Conservation (phyloP, 1,284 basidiomycete species). For the Laetiporus sulphureus region DNA sequence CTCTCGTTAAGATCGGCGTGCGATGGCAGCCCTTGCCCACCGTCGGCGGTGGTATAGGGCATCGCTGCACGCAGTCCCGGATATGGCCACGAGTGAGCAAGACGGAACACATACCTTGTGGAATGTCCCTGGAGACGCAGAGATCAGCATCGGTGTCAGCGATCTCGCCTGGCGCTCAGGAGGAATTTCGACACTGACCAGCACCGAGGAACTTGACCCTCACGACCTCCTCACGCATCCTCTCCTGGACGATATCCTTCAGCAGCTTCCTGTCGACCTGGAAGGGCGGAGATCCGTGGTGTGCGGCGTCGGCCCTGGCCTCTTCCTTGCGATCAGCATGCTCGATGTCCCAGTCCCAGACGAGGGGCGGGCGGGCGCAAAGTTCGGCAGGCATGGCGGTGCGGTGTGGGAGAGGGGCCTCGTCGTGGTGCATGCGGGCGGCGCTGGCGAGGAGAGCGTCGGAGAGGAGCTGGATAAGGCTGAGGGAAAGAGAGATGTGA, state of each 20-base stretch:
- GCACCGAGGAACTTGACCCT: slow-evolving; percentile 68
- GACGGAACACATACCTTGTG: slow-evolving; percentile 50
- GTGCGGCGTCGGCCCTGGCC: slow-evolving; percentile 47
- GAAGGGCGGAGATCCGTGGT: slow-evolving; percentile 57
- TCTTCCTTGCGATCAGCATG: slow-evolving; percentile 58
- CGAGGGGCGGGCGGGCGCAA: slow-evolving; percentile 23
- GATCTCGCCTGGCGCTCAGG: slow-evolving; percentile 2
- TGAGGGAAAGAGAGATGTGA: background rate
- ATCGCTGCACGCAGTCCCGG: background rate
- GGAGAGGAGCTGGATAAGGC: background rate
- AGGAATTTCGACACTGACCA: slow-evolving; percentile 37
- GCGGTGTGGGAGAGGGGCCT: slow-evolving; percentile 5
- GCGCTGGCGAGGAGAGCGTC: background rate
- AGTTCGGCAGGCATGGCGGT: slow-evolving; percentile 9
- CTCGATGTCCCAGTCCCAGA: slow-evolving; percentile 66
- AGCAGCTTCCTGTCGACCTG: slow-evolving; percentile 65
- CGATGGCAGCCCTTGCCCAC: background rate
- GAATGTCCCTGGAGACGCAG: slow-evolving; percentile 52
- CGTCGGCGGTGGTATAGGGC: background rate
- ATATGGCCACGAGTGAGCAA: background rate
- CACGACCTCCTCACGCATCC: slow-evolving; percentile 55
- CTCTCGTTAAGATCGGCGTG: background rate
- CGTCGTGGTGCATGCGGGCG: slow-evolving; percentile 1
- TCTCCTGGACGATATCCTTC: slow-evolving; percentile 69
- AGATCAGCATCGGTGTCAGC: no score